Conservation (phyloP, 768 basidiomycete genomes). For the Leccinum variicolor region DNA sequence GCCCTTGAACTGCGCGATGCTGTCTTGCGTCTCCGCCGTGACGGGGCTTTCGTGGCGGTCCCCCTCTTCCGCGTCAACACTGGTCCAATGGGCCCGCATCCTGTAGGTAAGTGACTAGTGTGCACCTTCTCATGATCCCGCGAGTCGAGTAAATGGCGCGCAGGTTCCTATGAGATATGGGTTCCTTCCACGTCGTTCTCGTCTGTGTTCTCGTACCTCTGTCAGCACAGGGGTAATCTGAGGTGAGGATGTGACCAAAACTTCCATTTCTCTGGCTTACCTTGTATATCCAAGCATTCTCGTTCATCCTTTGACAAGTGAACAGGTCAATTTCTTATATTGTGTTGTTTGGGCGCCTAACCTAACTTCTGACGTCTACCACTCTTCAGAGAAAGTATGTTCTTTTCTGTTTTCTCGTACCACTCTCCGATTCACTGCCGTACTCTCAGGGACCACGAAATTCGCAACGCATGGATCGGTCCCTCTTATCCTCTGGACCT, state of each 20-base stretch:
- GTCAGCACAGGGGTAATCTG: slow-evolving; percentile 60
- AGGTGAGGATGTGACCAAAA: slow-evolving; percentile 42
- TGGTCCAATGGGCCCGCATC: slow-evolving; percentile 71
- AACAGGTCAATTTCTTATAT: slow-evolving; percentile 46
- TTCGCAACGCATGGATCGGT: slow-evolving; percentile 72
- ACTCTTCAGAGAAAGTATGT: slow-evolving; percentile 48
- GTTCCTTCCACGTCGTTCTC: slow-evolving; percentile 70
- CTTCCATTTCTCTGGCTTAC: neutral
- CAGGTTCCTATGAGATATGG: slow-evolving; percentile 84
- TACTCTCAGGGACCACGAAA: slow-evolving; percentile 58
- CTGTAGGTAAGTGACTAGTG: slow-evolving; percentile 50
- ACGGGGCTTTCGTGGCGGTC: slow-evolving; percentile 79
- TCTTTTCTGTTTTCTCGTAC: neutral
- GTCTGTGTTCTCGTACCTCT: slow-evolving; percentile 75
- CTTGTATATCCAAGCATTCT: slow-evolving; percentile 51
- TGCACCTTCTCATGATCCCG: neutral
- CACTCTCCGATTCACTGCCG: neutral
- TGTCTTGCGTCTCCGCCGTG: slow-evolving; percentile 63
- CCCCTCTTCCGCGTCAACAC: slow-evolving; percentile 71
- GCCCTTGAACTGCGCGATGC: slow-evolving; percentile 70
- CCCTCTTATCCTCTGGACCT: slow-evolving; percentile 67
- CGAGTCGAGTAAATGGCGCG: neutral
- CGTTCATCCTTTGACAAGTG: slow-evolving; percentile 70
- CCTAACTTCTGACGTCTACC: neutral
- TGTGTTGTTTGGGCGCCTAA: neutral